Evolutionary conservation across 306 rosid genomes (phyloP).

Genomic region (Acacia confusa): DNA sequence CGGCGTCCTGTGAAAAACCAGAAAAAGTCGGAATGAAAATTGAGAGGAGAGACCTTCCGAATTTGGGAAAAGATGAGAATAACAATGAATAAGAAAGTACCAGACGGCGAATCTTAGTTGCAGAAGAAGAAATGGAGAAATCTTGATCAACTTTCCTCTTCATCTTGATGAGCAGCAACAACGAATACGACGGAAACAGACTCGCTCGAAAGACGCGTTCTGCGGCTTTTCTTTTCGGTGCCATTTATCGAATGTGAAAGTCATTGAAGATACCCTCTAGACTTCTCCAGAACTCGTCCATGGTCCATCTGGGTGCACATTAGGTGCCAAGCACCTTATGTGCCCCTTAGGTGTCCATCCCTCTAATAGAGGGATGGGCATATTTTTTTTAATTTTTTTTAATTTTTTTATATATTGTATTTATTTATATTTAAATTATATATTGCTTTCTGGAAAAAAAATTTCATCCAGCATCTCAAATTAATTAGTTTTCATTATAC

Average conservation of each 20-base stretch:
- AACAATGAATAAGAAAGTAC: neutral
- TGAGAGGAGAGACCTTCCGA: neutral
- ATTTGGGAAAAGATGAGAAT: neutral
- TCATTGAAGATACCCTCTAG: neutral
- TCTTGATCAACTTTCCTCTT: slow-evolving; percentile 51
- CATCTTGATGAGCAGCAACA: slow-evolving; percentile 11
- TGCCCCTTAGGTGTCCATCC: no score
- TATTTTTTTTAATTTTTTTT: no score
- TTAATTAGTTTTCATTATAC: no score
- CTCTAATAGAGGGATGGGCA: no score
- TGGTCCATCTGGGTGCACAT: no score
- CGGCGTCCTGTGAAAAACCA: neutral
- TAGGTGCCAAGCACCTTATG: no score
- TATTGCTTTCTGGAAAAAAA: no score
- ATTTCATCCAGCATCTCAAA: no score
- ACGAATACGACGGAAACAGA: neutral
- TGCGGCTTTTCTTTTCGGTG: neutral
- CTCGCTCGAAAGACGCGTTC: neutral
- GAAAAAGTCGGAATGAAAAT: neutral
- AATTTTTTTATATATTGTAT: no score
- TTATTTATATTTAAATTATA: no score
- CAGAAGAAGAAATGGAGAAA: slow-evolving; percentile 75
- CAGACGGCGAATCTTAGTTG: slow-evolving; percentile 91
- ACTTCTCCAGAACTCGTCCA: neutral
- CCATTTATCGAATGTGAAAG: neutral